phyloP scores from a whole-genome alignment of 805 yeast species.

The Saturnispora zaruensis region DNA sequence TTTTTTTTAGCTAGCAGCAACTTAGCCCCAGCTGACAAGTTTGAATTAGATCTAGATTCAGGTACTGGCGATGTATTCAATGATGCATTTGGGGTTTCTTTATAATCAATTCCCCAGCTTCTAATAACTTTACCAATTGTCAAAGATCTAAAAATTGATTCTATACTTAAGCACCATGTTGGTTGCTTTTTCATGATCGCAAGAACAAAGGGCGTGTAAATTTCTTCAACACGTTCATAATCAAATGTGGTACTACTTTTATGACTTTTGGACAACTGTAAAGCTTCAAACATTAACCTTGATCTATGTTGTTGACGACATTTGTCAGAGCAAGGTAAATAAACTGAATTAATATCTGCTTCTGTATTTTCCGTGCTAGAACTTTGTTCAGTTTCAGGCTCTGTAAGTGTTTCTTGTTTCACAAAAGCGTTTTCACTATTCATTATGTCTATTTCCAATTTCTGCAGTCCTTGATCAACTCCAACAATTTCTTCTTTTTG shows the following conservation, averaged over 20 bases:
- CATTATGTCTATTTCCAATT: background rate
- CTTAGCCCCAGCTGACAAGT: constrained; percentile 6
- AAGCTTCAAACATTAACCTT: constrained; percentile 52
- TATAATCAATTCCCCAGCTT: constrained; percentile 7
- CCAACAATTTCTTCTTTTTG: background rate
- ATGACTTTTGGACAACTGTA: constrained; percentile 26
- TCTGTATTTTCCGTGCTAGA: background rate
- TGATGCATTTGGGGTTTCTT: background rate
- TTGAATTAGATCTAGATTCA: background rate
- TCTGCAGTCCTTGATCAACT: background rate
- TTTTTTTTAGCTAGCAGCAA: background rate
- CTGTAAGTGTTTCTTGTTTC: background rate
- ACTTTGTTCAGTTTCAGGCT: background rate
- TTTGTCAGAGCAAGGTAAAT: constrained; percentile 54
- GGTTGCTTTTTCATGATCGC: constrained; percentile 45
- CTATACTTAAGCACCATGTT: constrained; percentile 63
- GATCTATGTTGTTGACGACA: constrained; percentile 59
- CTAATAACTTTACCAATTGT: constrained; percentile 7
- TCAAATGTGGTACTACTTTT: constrained; percentile 19
- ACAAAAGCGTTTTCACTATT: background rate
- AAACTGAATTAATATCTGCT: background rate
- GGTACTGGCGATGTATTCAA: background rate
- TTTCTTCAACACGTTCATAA: constrained; percentile 23
- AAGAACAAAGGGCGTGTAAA: constrained; percentile 41
- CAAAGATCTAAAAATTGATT: constrained; percentile 33